A percentile compares a stretch with the other conserved stretches of the same genome.
Evolutionary conservation across 306 rosid species (phyloP).

Genomic region (Astragalus membranaceus): DNA sequence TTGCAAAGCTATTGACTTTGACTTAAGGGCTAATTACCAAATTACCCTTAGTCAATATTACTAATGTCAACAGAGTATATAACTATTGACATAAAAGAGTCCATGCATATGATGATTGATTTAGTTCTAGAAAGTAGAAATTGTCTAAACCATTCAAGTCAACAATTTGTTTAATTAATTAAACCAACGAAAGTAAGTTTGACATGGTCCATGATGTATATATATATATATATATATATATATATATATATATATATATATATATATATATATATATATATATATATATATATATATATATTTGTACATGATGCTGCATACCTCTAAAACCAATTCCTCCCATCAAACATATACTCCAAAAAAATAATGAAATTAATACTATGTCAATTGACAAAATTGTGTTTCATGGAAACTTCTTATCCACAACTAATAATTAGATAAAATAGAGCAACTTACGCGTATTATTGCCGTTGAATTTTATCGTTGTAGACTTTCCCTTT

Average conservation of each 20-base stretch:
- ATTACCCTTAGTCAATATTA: no score
- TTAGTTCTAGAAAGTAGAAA: constrained; percentile 28
- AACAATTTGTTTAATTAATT: neutral
- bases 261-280: no score
- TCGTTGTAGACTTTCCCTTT: neutral
- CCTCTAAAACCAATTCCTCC: no score
- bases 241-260: no score
- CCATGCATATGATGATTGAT: neutral
- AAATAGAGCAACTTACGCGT: neutral
- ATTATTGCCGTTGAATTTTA: constrained; percentile 4
- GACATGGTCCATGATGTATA: neutral
- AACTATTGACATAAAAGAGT: neutral
- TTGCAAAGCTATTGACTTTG: no score
- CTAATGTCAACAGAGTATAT: no score
- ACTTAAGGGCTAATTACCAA: no score
- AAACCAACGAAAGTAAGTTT: neutral
- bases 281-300: no score
- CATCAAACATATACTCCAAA: neutral
- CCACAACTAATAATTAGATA: neutral
- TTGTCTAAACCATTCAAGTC: constrained; percentile 2
- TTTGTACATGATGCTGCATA: no score
- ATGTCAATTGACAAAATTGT: neutral
- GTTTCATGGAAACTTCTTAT: constrained; percentile 19
- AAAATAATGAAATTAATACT: no score
- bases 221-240: no score